Evolutionary conservation across 441 rosid species (phyloP).

Genomic region (Euphorbia celastroides): DNA sequence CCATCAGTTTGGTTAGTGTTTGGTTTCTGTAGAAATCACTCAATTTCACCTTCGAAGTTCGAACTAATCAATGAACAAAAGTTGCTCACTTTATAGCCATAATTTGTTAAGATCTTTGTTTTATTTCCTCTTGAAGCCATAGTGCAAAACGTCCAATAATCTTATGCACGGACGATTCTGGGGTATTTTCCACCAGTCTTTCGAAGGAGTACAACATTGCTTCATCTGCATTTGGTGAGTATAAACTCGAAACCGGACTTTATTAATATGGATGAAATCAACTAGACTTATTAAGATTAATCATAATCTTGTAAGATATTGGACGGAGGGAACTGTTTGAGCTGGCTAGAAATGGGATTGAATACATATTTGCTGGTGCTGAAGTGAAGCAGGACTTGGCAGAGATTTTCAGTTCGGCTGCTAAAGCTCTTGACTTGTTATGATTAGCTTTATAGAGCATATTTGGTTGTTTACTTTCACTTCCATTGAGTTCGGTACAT

Average conservation of each 20-base stretch:
- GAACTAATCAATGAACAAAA: not conserved
- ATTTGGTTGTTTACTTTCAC: not conserved
- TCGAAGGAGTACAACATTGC: slow-evolving; percentile 69
- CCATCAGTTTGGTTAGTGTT: slow-evolving; percentile 80
- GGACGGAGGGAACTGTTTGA: slow-evolving; percentile 55
- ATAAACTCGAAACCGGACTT: slow-evolving; percentile 3
- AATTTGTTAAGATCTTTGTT: too few species aligned
- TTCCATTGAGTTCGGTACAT: not conserved
- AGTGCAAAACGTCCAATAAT: slow-evolving; percentile 62
- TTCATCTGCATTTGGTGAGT: slow-evolving; percentile 66
- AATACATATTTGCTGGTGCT: slow-evolving; percentile 67
- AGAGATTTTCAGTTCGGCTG: slow-evolving; percentile 38
- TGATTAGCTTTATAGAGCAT: slow-evolving; percentile 19
- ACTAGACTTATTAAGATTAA: slow-evolving; percentile 9
- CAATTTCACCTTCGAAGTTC: not conserved
- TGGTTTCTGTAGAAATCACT: slow-evolving; percentile 9
- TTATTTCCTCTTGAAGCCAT: slow-evolving; percentile 50
- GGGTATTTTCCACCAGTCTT: slow-evolving; percentile 83
- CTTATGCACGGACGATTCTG: slow-evolving; percentile 85
- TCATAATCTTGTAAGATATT: slow-evolving; percentile 38
- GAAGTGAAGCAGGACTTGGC: slow-evolving; percentile 53
- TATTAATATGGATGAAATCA: slow-evolving; percentile 6
- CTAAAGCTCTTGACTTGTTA: slow-evolving; percentile 25
- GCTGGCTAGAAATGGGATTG: slow-evolving; percentile 57
- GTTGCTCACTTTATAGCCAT: too few species aligned